Evolutionary conservation across 179 eudicot species (phyloP).

Genomic region (Sideroxylon spinosum): DNA sequence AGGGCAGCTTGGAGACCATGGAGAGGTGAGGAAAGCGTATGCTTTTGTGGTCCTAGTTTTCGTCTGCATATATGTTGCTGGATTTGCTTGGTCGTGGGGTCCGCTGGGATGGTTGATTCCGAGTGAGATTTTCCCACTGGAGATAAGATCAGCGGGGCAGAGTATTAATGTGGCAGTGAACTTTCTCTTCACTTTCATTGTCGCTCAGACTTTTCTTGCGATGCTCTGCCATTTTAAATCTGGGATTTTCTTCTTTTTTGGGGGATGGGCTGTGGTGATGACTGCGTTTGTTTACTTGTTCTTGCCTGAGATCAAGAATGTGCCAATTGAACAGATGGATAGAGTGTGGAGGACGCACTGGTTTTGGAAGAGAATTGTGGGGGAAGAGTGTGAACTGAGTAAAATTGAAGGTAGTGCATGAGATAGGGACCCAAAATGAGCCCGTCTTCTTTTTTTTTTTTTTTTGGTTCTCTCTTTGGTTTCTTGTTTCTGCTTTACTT

Average conservation of each 20-base stretch:
- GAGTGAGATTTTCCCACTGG: slow-evolving; percentile 38
- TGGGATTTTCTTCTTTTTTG: slow-evolving; percentile 35
- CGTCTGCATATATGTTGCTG: slow-evolving; percentile 36
- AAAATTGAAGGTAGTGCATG: background rate
- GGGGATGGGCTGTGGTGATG: slow-evolving; percentile 32
- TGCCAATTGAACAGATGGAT: slow-evolving; percentile 34
- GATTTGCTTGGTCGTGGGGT: slow-evolving; percentile 46
- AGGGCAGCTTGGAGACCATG: slow-evolving; percentile 36
- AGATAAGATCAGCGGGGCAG: slow-evolving; percentile 36
- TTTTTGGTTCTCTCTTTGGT: too few species aligned
- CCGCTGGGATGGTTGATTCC: slow-evolving; percentile 42
- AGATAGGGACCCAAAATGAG: background rate
- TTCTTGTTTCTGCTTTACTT: background rate
- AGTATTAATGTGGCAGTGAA: slow-evolving; percentile 36
- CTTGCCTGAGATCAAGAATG: slow-evolving; percentile 32
- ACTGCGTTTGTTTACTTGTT: slow-evolving; percentile 23
- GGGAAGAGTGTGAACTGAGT: slow-evolving; percentile 5
- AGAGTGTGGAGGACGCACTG: slow-evolving; percentile 29
- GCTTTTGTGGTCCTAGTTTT: slow-evolving; percentile 24
- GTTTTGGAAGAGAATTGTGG: slow-evolving; percentile 28
- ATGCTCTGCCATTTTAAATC: slow-evolving; percentile 35
- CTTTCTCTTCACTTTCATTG: slow-evolving; percentile 26
- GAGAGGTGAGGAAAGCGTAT: slow-evolving; percentile 34
- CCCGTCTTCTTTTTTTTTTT: too few species aligned
- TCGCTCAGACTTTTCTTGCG: slow-evolving; percentile 28